phyloP scores from a whole-genome alignment of 306 rosid species.

The Rubus idaeus region DNA sequence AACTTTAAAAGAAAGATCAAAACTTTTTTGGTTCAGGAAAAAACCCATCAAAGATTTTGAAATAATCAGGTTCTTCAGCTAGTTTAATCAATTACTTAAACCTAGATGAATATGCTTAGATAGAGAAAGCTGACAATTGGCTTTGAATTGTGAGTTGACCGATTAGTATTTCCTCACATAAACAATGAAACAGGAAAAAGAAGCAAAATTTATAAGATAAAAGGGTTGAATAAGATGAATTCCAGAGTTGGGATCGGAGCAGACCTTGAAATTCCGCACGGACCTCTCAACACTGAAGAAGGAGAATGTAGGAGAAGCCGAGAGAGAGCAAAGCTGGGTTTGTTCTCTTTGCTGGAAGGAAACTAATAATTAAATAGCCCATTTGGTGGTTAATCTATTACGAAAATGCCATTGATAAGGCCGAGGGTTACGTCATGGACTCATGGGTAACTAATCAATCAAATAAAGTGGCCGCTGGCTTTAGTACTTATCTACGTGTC shows the following conservation, averaged over 20 bases:
- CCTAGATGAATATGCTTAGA: background rate
- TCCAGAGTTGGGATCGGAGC: constrained; percentile 3
- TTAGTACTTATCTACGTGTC: background rate
- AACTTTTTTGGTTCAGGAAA: background rate
- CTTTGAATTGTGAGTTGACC: background rate
- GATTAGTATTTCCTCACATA: background rate
- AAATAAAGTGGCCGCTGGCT: background rate
- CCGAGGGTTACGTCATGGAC: background rate
- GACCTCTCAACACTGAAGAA: background rate
- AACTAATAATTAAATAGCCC: background rate
- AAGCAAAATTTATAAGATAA: background rate
- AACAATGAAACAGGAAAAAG: background rate
- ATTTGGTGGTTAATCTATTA: background rate
- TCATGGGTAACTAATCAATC: background rate
- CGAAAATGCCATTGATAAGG: constrained; percentile 23
- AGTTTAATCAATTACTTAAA: background rate
- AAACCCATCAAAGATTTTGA: background rate
- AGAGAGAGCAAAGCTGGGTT: background rate
- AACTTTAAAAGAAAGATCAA: background rate
- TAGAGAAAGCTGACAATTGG: background rate
- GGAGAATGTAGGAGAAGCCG: constrained; percentile 3
- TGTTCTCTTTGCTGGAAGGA: background rate
- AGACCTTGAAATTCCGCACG: constrained; percentile 37
- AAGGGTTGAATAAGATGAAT: background rate
- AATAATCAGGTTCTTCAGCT: background rate